Evolutionary conservation across 345 rosid species (phyloP).

Genomic region (Sisymbrium altissimum): DNA sequence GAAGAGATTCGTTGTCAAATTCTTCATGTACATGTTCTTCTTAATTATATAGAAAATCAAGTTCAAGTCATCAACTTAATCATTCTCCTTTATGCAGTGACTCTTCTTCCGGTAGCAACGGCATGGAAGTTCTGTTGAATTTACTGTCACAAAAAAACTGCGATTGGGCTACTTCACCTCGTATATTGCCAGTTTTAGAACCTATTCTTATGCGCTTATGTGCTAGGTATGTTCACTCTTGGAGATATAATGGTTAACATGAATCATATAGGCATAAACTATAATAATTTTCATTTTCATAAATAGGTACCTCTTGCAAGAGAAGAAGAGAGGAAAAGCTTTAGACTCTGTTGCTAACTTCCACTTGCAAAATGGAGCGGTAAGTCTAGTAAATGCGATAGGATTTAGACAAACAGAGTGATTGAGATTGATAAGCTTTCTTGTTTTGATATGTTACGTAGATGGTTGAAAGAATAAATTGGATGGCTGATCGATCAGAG

Average conservation of each 20-base stretch:
- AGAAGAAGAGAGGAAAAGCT: constrained; percentile 96
- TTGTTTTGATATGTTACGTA: constrained; percentile 24
- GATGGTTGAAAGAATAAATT: constrained; percentile 93
- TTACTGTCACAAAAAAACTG: constrained; percentile 43
- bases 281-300: neutral
- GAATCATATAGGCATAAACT: neutral
- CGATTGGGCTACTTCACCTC: constrained; percentile 57
- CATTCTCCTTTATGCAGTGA: constrained; percentile 41
- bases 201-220: constrained; percentile 75
- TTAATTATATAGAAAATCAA: neutral
- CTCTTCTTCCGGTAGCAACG: constrained; percentile 46
- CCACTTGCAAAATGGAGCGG: constrained; percentile 98
- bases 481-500: constrained; percentile 89
- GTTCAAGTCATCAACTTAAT: neutral
- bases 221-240: constrained; percentile 51
- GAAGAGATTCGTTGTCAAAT: too few species aligned
- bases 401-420: neutral
- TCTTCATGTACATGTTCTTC: neutral
- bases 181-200: constrained; percentile 50
- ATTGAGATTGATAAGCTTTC: neutral
- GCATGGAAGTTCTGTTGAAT: constrained; percentile 68
- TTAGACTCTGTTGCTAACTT: constrained; percentile 95
- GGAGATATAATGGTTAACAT: neutral
- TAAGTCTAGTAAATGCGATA: constrained; percentile 30
- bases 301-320: constrained; percentile 76